Evolutionary conservation across 2,329 filamentous ascomycete genomes (phyloP), one percentile per base, ranked within the genome.

Genomic region (Xylogone sp.): DNA sequence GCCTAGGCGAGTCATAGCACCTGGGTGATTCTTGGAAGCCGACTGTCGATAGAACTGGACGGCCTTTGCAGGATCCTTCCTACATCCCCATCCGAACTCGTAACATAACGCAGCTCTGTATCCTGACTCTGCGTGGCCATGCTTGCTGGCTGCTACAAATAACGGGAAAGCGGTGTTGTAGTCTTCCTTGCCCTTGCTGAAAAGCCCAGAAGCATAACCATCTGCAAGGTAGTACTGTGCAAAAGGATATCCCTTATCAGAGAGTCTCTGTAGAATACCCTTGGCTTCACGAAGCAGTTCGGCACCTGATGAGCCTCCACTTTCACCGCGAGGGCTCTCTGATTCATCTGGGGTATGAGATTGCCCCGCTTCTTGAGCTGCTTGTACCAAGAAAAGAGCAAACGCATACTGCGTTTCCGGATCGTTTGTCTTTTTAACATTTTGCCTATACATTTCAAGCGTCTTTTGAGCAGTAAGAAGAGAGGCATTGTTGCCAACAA

Each of bases 211-310:
- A 2, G 91, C 90, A 66, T 90, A 96, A 1, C 94, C 94, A 66
- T 99, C 94, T 19, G 85, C 94, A 12, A 99, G 83, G 68, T 97
- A 97, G 72, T 99, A 99, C 69, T 99, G 94, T 3, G 94, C 94
- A 69, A 97, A 97, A 1, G 94, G 94, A 68, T 97, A 97, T 44
- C 90, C 90, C 52, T 84, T 86, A 70, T 92, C 93, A 18, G 92
- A 81, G 48, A 97, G 78, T 56, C 86, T 87, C 70, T 95, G 90
- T 43, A 99, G 74, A 62, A 97, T 97, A 54, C 86, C 84, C 65
- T 90, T 89, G 53, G 94, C 92, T 77, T 99, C 94, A 31, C 84
- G 84, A 45, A 96, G 75, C 54, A 97, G 75, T 57, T 91, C 84
- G 21, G 83, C 76, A 6, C 84, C 81, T 39, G 78, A 81, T 13